Conservation (phyloP, 257 asterid genomes). For the Lithospermum erythrorhizon region DNA sequence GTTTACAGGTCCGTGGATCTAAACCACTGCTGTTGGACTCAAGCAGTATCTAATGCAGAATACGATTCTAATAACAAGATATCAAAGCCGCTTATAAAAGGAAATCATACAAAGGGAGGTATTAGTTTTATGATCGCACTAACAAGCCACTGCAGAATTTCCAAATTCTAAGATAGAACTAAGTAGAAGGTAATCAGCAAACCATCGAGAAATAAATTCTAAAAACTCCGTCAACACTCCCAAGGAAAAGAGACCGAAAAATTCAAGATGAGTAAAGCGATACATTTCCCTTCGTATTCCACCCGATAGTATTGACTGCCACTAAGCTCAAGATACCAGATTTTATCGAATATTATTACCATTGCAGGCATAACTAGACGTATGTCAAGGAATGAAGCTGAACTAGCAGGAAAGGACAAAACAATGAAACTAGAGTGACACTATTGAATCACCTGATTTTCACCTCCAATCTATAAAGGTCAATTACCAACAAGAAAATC, state of each 20-base stretch:
- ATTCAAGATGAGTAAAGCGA: no score
- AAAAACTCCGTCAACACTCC: slow-evolving; percentile 9
- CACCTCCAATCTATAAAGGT: neutral
- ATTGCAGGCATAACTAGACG: slow-evolving; percentile 86
- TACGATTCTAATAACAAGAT: no score
- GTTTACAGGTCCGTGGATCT: no score
- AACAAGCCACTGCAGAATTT: no score
- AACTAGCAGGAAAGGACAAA: neutral
- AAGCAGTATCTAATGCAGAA: no score
- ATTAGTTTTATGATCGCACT: slow-evolving; percentile 25
- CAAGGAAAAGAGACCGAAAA: slow-evolving; percentile 1
- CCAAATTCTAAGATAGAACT: no score
- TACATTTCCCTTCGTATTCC: no score
- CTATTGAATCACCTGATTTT: neutral
- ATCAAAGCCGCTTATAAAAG: no score
- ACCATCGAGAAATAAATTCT: neutral
- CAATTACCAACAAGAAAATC: neutral
- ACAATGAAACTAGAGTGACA: neutral
- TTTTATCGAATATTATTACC: slow-evolving; percentile 85
- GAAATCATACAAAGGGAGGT: neutral
- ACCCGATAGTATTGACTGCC: slow-evolving; percentile 79
- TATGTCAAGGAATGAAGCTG: slow-evolving; percentile 43
- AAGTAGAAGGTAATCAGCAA: slow-evolving; percentile 31
- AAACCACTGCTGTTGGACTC: no score
- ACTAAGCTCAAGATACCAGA: slow-evolving; percentile 88